Evolutionary conservation across 2,329 filamentous ascomycete genomes (phyloP).

Genomic region (Coniochaeta sp.): DNA sequence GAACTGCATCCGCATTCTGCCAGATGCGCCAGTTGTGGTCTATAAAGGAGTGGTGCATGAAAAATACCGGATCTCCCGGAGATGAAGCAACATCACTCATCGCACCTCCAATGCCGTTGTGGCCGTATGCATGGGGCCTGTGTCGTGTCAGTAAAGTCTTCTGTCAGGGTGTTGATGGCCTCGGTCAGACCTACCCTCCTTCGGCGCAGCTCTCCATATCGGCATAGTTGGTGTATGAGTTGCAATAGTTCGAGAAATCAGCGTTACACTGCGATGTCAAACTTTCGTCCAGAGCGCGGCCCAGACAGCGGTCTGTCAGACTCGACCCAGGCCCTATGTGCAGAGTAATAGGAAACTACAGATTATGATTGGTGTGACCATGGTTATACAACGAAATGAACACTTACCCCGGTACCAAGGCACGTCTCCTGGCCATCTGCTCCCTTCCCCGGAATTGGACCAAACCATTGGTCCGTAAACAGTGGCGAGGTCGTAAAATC

Average conservation of each 20-base stretch:
- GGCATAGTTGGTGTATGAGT: constrained; percentile 19
- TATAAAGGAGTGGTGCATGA: constrained; percentile 26
- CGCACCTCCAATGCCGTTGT: constrained; percentile 26
- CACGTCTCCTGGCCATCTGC: constrained; percentile 22
- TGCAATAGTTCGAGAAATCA: constrained; percentile 23
- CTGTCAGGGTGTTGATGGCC: not conserved
- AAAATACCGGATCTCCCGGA: constrained; percentile 26
- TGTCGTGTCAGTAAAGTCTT: not conserved
- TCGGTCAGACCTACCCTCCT: constrained; percentile 18
- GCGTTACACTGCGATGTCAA: constrained; percentile 20
- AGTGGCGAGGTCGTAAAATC: constrained; percentile 21
- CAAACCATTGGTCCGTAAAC: constrained; percentile 22
- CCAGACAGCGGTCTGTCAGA: constrained; percentile 22
- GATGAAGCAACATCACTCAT: constrained; percentile 26
- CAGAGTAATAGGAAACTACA: constrained; percentile 9
- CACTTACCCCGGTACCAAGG: constrained; percentile 22
- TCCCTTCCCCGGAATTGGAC: constrained; percentile 17
- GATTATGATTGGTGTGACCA: not conserved
- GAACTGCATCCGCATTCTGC: constrained; percentile 12
- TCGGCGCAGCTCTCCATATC: constrained; percentile 24
- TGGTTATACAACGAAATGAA: not conserved
- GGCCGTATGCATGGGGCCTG: constrained; percentile 26
- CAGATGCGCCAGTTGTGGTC: constrained; percentile 25
- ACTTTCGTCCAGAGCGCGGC: constrained; percentile 23
- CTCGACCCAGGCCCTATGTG: constrained; percentile 22